Base-by-base conservation (phyloP, 2,329 filamentous ascomycete species). In the Magnaporthiopsis incrustans region DNA sequence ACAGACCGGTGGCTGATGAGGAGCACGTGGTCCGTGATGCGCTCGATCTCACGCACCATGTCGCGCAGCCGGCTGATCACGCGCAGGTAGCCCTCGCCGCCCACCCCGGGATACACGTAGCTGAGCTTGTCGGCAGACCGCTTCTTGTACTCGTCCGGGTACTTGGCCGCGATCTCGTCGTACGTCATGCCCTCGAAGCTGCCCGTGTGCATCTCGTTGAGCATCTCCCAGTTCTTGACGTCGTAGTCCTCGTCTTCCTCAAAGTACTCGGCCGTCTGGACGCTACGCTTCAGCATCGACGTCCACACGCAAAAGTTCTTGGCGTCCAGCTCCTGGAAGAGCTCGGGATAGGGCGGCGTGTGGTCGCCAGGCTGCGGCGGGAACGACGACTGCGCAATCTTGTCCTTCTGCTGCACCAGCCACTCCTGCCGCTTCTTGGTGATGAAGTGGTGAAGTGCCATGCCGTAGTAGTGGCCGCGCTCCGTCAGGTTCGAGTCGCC, bases 261-360 rank as follows among this genome's bases (percentile, higher is more conserved):
- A 74, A 98, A 99, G 74, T 90, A 89, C 68, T 95, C 87, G 0
- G 90, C 92, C 0, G 93, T 96, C 72, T 97, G 87, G 62, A 95
- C 88, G 66, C 91, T 92, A 68, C 95, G 90, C 73, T 90, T 89
- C 67, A 99, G 85, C 94, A 98, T 98, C 2, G 91, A 96, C 0
- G 94, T 97, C 95, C 95, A 99, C 22, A 99, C 91, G 75, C 95
- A 99, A 73, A 97, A 98, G 73, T 92, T 92, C 79, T 97, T 96
- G 71, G 90, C 84, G 35, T 89, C 85, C 35, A 87, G 79, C 61
- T 89, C 87, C 61, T 82, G 82, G 67, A 86, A 83, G 69, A 89
- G 88, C 73, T 97, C 91, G 0, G 95, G 95, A 71, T 99, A 98
- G 0, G 95, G 95, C 5, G 95, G 95, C 0, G 95, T 98, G 68